These are phyloP conservation scores for Eragrostis curvula DNA, from an alignment of 176 grass and related monocot species.

Conservation along the genomic window DNA sequence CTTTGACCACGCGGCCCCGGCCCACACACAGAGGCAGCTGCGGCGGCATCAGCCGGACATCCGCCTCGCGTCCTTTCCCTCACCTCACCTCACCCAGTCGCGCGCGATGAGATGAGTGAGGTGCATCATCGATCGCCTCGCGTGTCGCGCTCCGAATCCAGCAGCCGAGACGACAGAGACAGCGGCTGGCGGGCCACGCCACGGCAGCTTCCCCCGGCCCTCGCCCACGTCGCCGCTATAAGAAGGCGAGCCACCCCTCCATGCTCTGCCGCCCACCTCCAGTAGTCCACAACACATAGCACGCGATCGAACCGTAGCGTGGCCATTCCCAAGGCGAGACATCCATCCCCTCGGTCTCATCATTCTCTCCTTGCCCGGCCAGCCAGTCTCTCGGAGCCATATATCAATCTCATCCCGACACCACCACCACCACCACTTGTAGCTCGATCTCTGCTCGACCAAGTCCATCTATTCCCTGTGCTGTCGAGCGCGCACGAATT, in stretches of 20 bases:
- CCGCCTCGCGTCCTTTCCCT: constrained; percentile 3
- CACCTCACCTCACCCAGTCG: too few relatives aligned
- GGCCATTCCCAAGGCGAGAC: constrained; percentile 53
- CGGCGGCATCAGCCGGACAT: constrained; percentile 6
- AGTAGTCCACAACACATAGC: constrained; percentile 18
- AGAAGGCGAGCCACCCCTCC: constrained; percentile 38
- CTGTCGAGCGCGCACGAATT: too few relatives aligned
- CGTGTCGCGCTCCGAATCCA: constrained; percentile 38
- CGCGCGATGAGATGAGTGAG: neutral
- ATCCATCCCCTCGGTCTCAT: constrained; percentile 48
- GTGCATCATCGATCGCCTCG: constrained; percentile 36
- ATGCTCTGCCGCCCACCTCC: constrained; percentile 48
- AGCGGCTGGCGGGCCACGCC: constrained; percentile 29
- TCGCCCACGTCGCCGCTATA: constrained; percentile 57
- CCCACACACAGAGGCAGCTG: constrained; percentile 11
- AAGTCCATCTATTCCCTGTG: too few relatives aligned
- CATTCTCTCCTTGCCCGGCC: constrained; percentile 38
- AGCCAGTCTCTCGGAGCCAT: neutral
- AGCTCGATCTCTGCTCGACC: neutral
- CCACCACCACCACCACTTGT: constrained; percentile 1
- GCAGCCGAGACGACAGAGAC: constrained; percentile 5
- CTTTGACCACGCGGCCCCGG: constrained; percentile 40
- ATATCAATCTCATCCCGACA: neutral
- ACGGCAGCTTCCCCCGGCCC: too few relatives aligned
- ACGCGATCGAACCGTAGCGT: constrained; percentile 30